phyloP scores from a whole-genome alignment of 768 basidiomycete genomes.

The Boletellus ananiceps region DNA sequence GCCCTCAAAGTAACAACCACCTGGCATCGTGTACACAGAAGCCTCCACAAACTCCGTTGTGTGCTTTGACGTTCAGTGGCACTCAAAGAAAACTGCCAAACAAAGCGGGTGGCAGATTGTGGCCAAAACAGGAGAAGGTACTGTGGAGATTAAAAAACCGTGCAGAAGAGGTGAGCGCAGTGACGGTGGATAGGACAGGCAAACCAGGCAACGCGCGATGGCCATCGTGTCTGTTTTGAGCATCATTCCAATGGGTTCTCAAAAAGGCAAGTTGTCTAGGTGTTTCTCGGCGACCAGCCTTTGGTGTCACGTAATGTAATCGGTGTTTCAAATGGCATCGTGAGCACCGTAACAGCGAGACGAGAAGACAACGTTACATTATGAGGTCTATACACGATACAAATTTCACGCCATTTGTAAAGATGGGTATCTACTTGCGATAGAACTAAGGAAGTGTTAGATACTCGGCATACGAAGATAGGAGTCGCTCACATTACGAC shows the following conservation, averaged over 20 bases:
- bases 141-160: slow-evolving; percentile 4
- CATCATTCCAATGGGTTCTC: background rate
- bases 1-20: slow-evolving; percentile 4
- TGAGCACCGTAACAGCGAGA: slow-evolving; percentile 14
- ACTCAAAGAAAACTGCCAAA: slow-evolving; percentile 4
- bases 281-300: slow-evolving; percentile 6
- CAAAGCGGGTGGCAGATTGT: slow-evolving; percentile 18
- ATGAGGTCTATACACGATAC: slow-evolving; percentile 16
- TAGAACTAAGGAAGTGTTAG: slow-evolving; percentile 55
- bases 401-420: slow-evolving; percentile 16
- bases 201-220: slow-evolving; percentile 17
- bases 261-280: slow-evolving; percentile 14
- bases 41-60: background rate
- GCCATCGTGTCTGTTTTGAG: slow-evolving; percentile 3
- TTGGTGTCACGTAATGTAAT: background rate
- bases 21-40: slow-evolving; percentile 8
- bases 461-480: slow-evolving; percentile 9
- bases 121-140: slow-evolving; percentile 3
- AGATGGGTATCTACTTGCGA: slow-evolving; percentile 53
- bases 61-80: slow-evolving; percentile 19
- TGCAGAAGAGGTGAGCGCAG: slow-evolving; percentile 1
- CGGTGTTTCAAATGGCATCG: slow-evolving; percentile 11
- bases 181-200: slow-evolving; percentile 16
- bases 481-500: slow-evolving; percentile 71
- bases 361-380: slow-evolving; percentile 29